Evolutionary conservation across 108 stramenopile genomes (phyloP).

Genomic region (Mediolabrus comicus): DNA sequence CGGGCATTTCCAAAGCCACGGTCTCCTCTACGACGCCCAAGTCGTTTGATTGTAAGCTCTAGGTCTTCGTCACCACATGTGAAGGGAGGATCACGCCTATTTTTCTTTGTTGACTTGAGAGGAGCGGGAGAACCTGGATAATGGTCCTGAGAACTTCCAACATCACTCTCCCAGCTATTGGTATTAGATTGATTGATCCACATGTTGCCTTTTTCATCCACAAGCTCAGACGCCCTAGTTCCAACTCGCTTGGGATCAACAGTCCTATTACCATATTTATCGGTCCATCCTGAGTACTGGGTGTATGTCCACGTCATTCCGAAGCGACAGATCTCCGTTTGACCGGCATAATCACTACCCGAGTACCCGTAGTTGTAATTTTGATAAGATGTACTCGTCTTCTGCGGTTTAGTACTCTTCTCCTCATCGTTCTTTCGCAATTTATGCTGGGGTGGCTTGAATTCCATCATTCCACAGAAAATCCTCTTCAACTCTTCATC

Average conservation of each 20-base stretch:
- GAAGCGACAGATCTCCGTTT: slow-evolving; percentile 1
- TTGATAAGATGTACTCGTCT: neutral
- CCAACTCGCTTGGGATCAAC: slow-evolving; percentile 26
- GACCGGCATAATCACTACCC: neutral
- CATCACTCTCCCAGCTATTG: neutral
- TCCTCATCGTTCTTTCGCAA: neutral
- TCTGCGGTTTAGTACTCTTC: too few relatives aligned
- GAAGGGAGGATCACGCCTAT: neutral
- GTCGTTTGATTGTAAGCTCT: slow-evolving; percentile 5
- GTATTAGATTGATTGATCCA: neutral
- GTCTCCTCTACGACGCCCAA: slow-evolving; percentile 8
- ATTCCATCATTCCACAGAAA: slow-evolving; percentile 21
- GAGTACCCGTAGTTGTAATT: neutral
- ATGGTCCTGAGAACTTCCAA: slow-evolving; percentile 3
- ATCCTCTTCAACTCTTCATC: slow-evolving; percentile 21
- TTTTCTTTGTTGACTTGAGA: slow-evolving; percentile 2
- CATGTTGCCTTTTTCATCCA: slow-evolving; percentile 11
- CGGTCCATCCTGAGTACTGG: slow-evolving; percentile 14
- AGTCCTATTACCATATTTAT: slow-evolving; percentile 18
- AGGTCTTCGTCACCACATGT: slow-evolving; percentile 4
- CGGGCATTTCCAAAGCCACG: slow-evolving; percentile 12
- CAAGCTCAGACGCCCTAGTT: slow-evolving; percentile 1
- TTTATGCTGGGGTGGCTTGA: neutral
- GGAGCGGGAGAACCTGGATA: slow-evolving; percentile 12
- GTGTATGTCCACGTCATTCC: slow-evolving; percentile 8